A percentile compares a stretch with the other conserved stretches of the same genome.
These are phyloP conservation scores for Fusarium nurragi DNA, from an alignment of 2,329 filamentous ascomycete species.

Conservation along the genomic window DNA sequence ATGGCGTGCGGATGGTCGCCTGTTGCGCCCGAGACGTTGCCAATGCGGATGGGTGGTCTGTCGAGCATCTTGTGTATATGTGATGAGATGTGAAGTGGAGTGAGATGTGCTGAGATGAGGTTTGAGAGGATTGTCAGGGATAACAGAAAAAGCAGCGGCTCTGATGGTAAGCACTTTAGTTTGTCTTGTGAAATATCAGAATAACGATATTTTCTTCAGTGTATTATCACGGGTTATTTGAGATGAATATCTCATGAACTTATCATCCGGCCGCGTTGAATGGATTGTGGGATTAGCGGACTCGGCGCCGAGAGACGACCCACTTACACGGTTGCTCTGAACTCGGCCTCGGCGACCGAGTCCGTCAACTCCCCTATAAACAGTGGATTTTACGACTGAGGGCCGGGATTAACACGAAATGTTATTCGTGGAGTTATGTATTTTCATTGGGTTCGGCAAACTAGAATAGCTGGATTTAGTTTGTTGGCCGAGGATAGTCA, in stretches of 20 bases:
- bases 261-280: background rate
- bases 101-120: background rate
- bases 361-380: background rate
- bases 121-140: background rate
- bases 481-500: background rate
- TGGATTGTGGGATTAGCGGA: conserved; percentile 16
- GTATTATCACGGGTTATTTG: background rate
- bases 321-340: conserved; percentile 8
- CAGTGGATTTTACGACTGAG: background rate
- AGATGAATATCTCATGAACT: conserved; percentile 11
- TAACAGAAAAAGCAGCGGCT: background rate
- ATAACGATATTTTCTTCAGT: background rate
- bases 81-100: background rate
- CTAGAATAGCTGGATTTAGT: background rate
- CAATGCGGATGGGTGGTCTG: conserved; percentile 46
- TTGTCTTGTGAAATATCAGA: background rate
- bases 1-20: conserved; percentile 49
- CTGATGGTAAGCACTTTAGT: background rate
- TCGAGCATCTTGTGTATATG: conserved; percentile 37
- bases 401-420: rapidly evolving
- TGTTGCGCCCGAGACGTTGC: conserved; percentile 49
- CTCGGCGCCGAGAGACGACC: conserved; percentile 21
- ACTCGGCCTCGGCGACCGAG: conserved; percentile 33
- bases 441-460: background rate
- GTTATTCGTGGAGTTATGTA: rapidly evolving